phyloP scores from a whole-genome alignment of 1,139 yeast species.

The Candida sanyaensis region DNA sequence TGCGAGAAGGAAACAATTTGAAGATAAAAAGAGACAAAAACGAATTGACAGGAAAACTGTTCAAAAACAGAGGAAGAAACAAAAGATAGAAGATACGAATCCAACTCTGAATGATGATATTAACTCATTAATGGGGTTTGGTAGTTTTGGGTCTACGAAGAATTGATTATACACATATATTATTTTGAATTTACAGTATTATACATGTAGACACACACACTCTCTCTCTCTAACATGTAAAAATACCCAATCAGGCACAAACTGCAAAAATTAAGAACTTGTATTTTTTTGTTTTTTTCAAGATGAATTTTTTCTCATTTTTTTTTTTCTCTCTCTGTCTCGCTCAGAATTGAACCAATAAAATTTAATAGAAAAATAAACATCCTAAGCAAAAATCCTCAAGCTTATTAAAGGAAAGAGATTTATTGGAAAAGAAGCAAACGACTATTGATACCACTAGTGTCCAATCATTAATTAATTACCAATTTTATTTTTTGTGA shows the following conservation, averaged over 20 bases:
- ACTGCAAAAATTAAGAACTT: neutral
- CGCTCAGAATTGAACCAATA: constrained; percentile 10
- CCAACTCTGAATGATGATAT: constrained; percentile 26
- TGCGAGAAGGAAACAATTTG: constrained; percentile 40
- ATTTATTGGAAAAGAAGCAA: neutral
- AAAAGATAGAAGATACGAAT: constrained; percentile 11
- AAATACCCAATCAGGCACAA: neutral
- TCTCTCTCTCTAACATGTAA: neutral
- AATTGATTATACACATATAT: constrained; percentile 7
- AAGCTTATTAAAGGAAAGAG: neutral
- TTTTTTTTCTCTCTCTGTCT: constrained; percentile 1
- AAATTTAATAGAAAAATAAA: constrained; percentile 11
- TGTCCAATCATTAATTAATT: too few relatives aligned
- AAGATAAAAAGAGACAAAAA: constrained; percentile 34
- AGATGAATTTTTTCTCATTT: neutral
- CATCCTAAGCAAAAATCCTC: constrained; percentile 2
- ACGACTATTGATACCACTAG: too few relatives aligned
- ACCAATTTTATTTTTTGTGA: too few relatives aligned
- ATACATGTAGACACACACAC: neutral
- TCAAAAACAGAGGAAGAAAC: constrained; percentile 17
- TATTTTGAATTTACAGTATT: too few relatives aligned
- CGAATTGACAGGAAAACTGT: constrained; percentile 26
- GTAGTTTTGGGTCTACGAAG: constrained; percentile 44
- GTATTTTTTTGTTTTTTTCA: too few relatives aligned
- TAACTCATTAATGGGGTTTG: constrained; percentile 60